Percentiles rank a stretch among this genome's conserved stretches.
phyloP scores from a whole-genome alignment of 2,329 filamentous ascomycete genomes.

The Phyllosticta citriasiana region DNA sequence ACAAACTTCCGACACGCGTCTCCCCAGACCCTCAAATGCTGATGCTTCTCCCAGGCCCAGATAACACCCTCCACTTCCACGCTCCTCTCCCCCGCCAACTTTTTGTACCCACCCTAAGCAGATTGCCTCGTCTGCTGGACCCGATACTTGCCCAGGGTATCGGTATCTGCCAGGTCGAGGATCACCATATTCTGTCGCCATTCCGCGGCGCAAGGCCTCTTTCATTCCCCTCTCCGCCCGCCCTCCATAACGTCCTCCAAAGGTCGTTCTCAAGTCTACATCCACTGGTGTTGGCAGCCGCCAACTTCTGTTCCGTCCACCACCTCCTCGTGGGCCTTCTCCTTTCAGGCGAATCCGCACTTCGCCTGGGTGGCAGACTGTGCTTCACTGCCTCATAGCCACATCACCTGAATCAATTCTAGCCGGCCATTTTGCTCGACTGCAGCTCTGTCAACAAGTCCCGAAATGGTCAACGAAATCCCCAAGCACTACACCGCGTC shows the following conservation, averaged over 20 bases:
- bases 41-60: conserved; percentile 42
- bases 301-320: conserved; percentile 59
- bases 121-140: conserved; percentile 67
- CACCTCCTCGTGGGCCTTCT: conserved; percentile 72
- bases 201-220: conserved; percentile 77
- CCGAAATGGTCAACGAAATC: conserved; percentile 78
- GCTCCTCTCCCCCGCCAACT: conserved; percentile 15
- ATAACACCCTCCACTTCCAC: conserved; percentile 50
- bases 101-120: conserved; percentile 34
- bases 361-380: conserved; percentile 98
- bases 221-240: conserved; percentile 72
- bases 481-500: conserved; percentile 75
- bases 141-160: conserved; percentile 79
- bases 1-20: not conserved
- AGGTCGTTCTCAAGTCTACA: conserved; percentile 46
- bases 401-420: conserved; percentile 11
- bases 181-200: conserved; percentile 58
- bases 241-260: conserved; percentile 78
- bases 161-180: conserved; percentile 66
- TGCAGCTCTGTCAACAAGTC: conserved; percentile 14
- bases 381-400: conserved; percentile 56
- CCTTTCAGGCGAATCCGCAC: conserved; percentile 84
- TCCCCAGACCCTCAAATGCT: not conserved
- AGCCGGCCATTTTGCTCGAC: not conserved
- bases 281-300: conserved; percentile 70